Evolutionary conservation across 2,329 filamentous ascomycete genomes (phyloP).

Genomic region (Nemania serpens): DNA sequence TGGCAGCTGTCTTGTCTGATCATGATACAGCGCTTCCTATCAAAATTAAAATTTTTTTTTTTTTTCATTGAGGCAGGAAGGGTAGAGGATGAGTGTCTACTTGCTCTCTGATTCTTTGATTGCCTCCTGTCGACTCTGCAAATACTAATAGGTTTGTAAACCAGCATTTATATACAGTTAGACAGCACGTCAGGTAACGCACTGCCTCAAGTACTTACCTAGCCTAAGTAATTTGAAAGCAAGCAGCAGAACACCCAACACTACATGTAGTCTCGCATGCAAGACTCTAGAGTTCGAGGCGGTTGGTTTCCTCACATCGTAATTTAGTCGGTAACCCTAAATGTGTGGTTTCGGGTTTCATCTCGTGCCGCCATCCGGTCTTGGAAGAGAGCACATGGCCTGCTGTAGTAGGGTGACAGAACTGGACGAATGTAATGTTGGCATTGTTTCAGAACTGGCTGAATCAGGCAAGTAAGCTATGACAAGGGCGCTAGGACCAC

Average conservation of each 20-base stretch:
- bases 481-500: conserved; percentile 17
- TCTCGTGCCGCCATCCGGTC: background rate
- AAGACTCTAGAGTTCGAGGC: background rate
- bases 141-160: too few species aligned
- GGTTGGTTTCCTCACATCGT: too few species aligned
- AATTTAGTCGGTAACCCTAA: background rate
- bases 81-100: background rate
- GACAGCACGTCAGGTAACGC: too few species aligned
- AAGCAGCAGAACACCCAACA: too few species aligned
- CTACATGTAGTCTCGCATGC: background rate
- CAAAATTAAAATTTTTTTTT: too few species aligned
- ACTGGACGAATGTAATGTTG: conserved; percentile 26
- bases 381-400: background rate
- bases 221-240: too few species aligned
- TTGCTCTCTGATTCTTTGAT: background rate
- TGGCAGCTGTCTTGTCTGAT: background rate
- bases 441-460: conserved; percentile 26
- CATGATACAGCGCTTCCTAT: conserved; percentile 1
- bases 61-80: too few species aligned
- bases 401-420: conserved; percentile 13
- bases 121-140: background rate
- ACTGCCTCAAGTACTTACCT: too few species aligned
- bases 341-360: conserved; percentile 2
- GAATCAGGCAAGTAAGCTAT: conserved; percentile 20
- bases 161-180: too few species aligned